Base-by-base conservation (phyloP, 441 rosid genomes). In the Jatropha multifida region DNA sequence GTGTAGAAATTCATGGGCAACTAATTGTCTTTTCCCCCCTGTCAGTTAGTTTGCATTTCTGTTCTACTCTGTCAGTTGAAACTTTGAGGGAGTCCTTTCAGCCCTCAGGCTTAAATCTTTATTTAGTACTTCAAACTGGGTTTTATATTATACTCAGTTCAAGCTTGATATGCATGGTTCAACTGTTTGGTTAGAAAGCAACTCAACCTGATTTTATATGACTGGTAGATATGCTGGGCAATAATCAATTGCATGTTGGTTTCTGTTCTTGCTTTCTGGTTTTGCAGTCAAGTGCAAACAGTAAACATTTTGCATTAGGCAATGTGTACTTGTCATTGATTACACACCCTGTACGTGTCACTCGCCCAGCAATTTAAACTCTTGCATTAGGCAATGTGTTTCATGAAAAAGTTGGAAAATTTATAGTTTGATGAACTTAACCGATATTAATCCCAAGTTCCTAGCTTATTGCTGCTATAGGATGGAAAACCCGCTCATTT, bases 151-250 rank as follows among this genome's bases (percentile, higher is more conserved):
- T 49, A 23, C 76, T 8, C 4, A 32, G 32, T 62, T 18, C 61
- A 49, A 63, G 69, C 7, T 49, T 38, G 17, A 46, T 44, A 62
- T 37, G 42, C 69, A 73, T 17, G 51, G 48, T 32, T 55, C 49
- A 18, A 13, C 42, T 54, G 32, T 3, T n/a, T 52, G 42, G 42
- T 52, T 32, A 56, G 41, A 69, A n/a, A 40, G 55, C 41, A 38
- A 23, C 32, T 56, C n/a, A 20, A 18, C 37, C 49, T 48, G 59
- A 32, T 62, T 65, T 73, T 63, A 67, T 46, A 6, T 58, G n/a
- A 46, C 37, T 62, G 49, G 58, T 72, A 46, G 67, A 60, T 61
- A 26, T 60, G 56, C 17, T 72, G 41, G 58, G 49, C 10, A 18
- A 61, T 18, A 4, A 7, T 58, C 13, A 48, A 42, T 17, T 72